Percentiles rank a stretch among this genome's conserved stretches.
These are phyloP conservation scores for Cenchrus purpureus DNA, from an alignment of 176 grass and related monocot genomes.

Conservation along the genomic window DNA sequence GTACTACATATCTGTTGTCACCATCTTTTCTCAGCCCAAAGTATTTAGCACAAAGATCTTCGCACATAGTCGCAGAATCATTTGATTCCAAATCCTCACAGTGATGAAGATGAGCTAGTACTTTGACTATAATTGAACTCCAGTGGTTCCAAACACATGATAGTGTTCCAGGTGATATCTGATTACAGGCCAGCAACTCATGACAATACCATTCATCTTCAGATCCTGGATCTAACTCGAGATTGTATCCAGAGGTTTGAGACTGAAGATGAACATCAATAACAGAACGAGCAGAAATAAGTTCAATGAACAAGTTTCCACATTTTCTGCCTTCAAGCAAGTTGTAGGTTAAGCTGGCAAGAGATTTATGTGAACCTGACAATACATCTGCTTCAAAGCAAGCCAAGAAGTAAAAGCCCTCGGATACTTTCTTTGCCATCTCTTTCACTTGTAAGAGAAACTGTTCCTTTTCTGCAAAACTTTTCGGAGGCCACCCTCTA, in stretches of 20 bases:
- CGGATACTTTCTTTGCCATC: conserved; percentile 49
- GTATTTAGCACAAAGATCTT: conserved; percentile 69
- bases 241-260: conserved; percentile 28
- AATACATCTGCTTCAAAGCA: conserved; percentile 55
- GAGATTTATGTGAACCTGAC: conserved; percentile 45
- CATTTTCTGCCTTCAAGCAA: conserved; percentile 52
- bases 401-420: conserved; percentile 48
- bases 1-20: conserved; percentile 33
- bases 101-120: conserved; percentile 40
- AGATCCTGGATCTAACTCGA: conserved; percentile 36
- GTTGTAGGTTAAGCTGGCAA: conserved; percentile 32
- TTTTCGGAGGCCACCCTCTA: conserved; percentile 72
- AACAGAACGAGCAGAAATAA: conserved; percentile 53
- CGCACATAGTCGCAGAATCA: conserved; percentile 22
- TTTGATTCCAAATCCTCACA: conserved; percentile 5
- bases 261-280: conserved; percentile 65
- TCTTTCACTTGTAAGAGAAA: conserved; percentile 58
- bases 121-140: conserved; percentile 41
- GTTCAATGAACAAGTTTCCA: conserved; percentile 42
- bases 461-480: conserved; percentile 51
- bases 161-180: conserved; percentile 53
- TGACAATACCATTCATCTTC: conserved; percentile 27
- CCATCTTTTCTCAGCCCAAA: conserved; percentile 66
- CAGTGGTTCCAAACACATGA: conserved; percentile 57
- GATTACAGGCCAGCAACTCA: conserved; percentile 43